Evolutionary conservation across 2,329 filamentous ascomycete species (phyloP).

Genomic region (Trichoderma sp.): DNA sequence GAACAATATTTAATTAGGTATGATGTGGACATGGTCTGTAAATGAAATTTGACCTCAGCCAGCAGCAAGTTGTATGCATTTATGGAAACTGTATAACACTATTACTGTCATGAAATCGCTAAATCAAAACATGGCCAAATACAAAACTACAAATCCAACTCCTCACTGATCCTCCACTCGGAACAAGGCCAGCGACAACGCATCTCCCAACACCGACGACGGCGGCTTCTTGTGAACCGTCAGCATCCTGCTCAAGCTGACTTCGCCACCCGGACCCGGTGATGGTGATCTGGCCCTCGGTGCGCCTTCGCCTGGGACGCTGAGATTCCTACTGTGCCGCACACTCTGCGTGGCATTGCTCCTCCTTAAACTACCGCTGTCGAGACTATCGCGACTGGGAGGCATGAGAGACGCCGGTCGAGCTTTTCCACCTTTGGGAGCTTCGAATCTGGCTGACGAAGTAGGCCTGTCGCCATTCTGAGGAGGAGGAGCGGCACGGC

Average conservation of each 20-base stretch:
- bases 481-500: conserved; percentile 3
- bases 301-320: conserved; percentile 18
- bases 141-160: background rate
- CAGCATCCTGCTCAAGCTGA: conserved; percentile 26
- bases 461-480: conserved; percentile 18
- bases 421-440: conserved; percentile 24
- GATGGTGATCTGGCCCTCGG: conserved; percentile 13
- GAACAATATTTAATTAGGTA: too few species aligned
- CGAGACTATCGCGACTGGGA: background rate
- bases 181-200: conserved; percentile 30
- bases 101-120: background rate
- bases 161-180: conserved; percentile 25
- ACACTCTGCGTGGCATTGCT: conserved; percentile 28
- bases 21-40: background rate
- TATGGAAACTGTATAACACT: background rate
- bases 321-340: conserved; percentile 25
- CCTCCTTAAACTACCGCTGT: conserved; percentile 11
- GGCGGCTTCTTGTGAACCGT: conserved; percentile 28
- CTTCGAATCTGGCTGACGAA: conserved; percentile 29
- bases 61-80: background rate
- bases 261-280: conserved; percentile 23
- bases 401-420: conserved; percentile 37
- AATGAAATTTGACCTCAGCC: background rate
- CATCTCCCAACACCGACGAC: conserved; percentile 27
- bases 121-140: background rate